Conservation (phyloP, 495 filamentous ascomycete genomes). For the Daldinia decipiens region DNA sequence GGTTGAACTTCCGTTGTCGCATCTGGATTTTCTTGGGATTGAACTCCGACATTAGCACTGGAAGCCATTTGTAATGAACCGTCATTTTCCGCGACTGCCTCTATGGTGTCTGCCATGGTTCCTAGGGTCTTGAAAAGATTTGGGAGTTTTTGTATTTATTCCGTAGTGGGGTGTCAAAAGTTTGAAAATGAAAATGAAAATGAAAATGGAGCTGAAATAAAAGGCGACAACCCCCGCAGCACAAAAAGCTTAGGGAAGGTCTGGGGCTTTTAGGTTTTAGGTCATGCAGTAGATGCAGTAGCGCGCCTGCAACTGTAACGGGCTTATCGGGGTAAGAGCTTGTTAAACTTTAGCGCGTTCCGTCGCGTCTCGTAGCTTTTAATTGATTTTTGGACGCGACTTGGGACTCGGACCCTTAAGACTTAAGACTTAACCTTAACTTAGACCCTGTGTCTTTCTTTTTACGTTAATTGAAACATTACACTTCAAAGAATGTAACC, state of each 20-base stretch:
- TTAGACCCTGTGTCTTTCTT: neutral
- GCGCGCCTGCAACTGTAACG: neutral
- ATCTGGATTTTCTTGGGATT: conserved; percentile 2
- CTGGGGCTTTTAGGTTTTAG: neutral
- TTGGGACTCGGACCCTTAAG: conserved; percentile 5
- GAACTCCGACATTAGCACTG: neutral
- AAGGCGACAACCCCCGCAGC: neutral
- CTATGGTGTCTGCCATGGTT: conserved; percentile 12
- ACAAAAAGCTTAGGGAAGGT: neutral
- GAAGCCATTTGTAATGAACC: neutral
- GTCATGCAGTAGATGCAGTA: neutral
- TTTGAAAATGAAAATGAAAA: neutral
- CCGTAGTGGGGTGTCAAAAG: conserved; percentile 1
- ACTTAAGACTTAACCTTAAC: no score
- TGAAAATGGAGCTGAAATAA: neutral
- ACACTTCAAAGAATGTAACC: conserved; percentile 7
- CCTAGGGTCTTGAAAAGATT: neutral
- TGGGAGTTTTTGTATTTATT: no score
- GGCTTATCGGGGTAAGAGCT: neutral
- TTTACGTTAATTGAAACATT: neutral
- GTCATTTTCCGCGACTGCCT: neutral
- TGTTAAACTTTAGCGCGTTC: conserved; percentile 6
- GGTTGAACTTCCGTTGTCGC: neutral
- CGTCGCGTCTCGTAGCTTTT: conserved; percentile 8
- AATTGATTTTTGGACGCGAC: conserved; percentile 15